A percentile compares a stretch with the other conserved stretches of the same genome.
Conservation (phyloP, 2,329 filamentous ascomycete genomes). For the Aspergillus ustus region DNA sequence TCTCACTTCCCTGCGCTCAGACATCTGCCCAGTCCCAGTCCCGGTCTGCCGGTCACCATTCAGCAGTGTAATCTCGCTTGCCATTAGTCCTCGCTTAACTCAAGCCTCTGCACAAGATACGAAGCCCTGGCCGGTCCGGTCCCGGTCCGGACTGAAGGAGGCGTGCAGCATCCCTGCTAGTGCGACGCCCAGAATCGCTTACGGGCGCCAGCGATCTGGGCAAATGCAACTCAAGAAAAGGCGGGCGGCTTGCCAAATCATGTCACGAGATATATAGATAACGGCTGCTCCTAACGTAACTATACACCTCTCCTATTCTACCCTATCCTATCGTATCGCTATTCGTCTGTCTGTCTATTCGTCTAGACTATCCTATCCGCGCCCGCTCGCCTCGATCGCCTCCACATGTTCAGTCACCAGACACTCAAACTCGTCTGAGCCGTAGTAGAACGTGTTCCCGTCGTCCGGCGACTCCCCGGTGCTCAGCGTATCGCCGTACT, state of each 20-base stretch:
- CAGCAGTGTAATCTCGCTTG: neutral
- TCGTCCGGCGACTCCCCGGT: slow-evolving; percentile 36
- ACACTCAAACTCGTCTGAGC: slow-evolving; percentile 35
- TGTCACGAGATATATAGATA: neutral
- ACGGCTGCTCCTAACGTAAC: neutral
- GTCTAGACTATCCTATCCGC: neutral
- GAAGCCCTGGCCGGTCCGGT: neutral
- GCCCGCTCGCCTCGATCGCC: slow-evolving; percentile 17
- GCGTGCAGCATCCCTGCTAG: neutral
- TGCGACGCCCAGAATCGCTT: neutral
- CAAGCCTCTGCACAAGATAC: neutral
- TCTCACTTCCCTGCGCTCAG: no score
- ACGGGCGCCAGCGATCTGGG: neutral
- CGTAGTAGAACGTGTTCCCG: slow-evolving; percentile 40
- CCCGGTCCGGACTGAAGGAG: neutral
- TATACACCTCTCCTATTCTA: no score
- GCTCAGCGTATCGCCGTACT: slow-evolving; percentile 39
- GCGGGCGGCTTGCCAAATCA: neutral
- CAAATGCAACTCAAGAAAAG: neutral
- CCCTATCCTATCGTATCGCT: neutral
- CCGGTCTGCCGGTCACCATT: neutral
- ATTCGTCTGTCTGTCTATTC: no score
- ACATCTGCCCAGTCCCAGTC: neutral
- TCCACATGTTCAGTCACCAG: slow-evolving; percentile 39
- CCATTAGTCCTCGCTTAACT: neutral